Percentiles rank a stretch among this genome's conserved stretches.
Evolutionary conservation across 1,284 basidiomycete species (phyloP).

Genomic region (Polyporus tsugae): DNA sequence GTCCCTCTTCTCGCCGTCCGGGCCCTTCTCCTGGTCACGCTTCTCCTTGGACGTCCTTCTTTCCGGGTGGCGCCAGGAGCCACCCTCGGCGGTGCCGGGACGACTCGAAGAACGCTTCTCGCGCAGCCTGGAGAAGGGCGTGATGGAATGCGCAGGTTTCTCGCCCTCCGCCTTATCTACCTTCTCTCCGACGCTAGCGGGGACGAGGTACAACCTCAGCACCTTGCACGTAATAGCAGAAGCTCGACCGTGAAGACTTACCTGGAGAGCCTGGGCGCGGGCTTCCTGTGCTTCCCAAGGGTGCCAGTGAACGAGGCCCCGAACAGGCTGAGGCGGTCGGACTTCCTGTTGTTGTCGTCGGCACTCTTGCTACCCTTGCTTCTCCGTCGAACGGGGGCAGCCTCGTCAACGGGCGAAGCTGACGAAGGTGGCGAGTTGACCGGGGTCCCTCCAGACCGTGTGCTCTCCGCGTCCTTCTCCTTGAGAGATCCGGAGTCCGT

Average conservation of each 20-base stretch:
- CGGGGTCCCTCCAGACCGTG: slow-evolving; percentile 40
- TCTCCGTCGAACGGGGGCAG: slow-evolving; percentile 48
- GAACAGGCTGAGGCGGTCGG: slow-evolving; percentile 81
- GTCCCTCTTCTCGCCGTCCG: slow-evolving; percentile 32
- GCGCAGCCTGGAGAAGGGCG: slow-evolving; percentile 57
- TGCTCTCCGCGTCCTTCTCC: slow-evolving; percentile 46
- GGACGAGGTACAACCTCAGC: slow-evolving; percentile 12
- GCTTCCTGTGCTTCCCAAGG: slow-evolving; percentile 77
- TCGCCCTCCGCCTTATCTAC: slow-evolving; percentile 40
- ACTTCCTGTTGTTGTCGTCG: slow-evolving; percentile 54
- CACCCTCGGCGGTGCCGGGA: slow-evolving; percentile 48
- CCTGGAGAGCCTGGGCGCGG: slow-evolving; percentile 75
- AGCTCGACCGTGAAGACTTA: slow-evolving; percentile 41
- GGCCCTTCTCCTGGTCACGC: slow-evolving; percentile 16
- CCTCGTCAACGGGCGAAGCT: slow-evolving; percentile 36
- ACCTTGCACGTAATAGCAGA: slow-evolving; percentile 9
- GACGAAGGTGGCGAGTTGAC: slow-evolving; percentile 33
- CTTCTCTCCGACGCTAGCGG: slow-evolving; percentile 35
- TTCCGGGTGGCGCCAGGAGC: slow-evolving; percentile 23
- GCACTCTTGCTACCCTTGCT: slow-evolving; percentile 57
- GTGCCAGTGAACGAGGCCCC: slow-evolving; percentile 64
- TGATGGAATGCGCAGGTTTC: slow-evolving; percentile 38
- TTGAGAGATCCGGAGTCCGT: slow-evolving; percentile 42
- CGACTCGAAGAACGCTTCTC: slow-evolving; percentile 47
- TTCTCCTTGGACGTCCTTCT: slow-evolving; percentile 27